Base-by-base conservation (phyloP, 306 rosid genomes). In the Dalbergia cochinchinensis region DNA sequence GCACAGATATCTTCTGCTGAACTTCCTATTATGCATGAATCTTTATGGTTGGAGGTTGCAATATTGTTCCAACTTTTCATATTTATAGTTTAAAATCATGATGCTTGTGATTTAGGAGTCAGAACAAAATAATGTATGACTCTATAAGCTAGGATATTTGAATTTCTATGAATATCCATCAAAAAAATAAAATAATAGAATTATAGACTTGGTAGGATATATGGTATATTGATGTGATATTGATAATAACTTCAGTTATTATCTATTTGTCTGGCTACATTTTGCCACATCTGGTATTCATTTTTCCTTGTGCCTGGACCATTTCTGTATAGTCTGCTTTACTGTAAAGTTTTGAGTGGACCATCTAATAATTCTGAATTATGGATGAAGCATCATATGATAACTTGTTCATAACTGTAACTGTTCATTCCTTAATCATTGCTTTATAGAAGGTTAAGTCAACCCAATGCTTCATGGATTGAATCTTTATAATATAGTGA, bases 401-500 rank as follows among this genome's bases (percentile, higher is more conserved):
- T 62, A 62, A 35, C 16, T 59, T 69, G 45, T 44, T 41, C 64
- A 50, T 50, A 50, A 63, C 5, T 20, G 22, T 20, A 20, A 20
- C 22, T 20, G 22, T 20, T 20, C 22, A n/a, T 20, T 20, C 51
- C 22, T 1, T 71, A 71, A 31, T 51, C 53, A 12, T 76, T 76
- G 63, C 31, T 63, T 34, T 51, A 58, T 39, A 39, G 34, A 35
- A 71, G 11, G 65, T 65, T 12, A 79, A 71, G 62, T 19, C 77
- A 44, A 22, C 57, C 79, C 53, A 58, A 15, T 66, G 57, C 55
- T 60, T 33, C 55, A 48, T 48, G 41, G 45, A 14, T 60, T 68
- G 19, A 60, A 37, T 51, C 55, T 71, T 51, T 22, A 22, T 62
- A 18, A 19, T 26, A 13, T 51, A 48, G 45, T 37, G 57, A 63